These are phyloP conservation scores for Globisporangium nagaii DNA, from an alignment of 352 stramenopile genomes.

Conservation along the genomic window DNA sequence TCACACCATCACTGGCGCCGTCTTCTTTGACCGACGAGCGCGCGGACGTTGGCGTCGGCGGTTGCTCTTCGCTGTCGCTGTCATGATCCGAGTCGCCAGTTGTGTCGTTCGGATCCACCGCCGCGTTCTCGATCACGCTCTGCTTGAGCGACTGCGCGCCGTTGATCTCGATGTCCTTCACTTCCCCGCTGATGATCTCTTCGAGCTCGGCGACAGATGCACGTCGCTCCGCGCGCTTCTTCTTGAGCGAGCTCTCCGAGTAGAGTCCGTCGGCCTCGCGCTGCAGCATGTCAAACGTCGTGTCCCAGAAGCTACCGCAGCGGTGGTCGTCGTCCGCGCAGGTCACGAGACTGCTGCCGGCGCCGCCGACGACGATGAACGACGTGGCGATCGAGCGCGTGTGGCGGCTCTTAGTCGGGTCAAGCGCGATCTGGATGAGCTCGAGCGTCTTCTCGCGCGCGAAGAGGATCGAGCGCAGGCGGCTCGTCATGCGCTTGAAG, in stretches of 20 bases:
- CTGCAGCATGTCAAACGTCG: slow-evolving; percentile 60
- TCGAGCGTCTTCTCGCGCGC: slow-evolving; percentile 62
- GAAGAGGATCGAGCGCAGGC: slow-evolving; percentile 71
- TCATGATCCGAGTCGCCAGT: slow-evolving; percentile 27
- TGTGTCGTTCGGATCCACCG: slow-evolving; percentile 7
- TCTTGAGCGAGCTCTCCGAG: slow-evolving; percentile 25
- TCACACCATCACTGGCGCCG: slow-evolving; percentile 12
- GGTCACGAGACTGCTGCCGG: slow-evolving; percentile 44
- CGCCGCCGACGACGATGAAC: slow-evolving; percentile 69
- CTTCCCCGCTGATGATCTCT: slow-evolving; percentile 70
- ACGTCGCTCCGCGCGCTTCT: slow-evolving; percentile 35
- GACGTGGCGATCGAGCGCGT: slow-evolving; percentile 65
- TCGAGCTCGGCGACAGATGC: slow-evolving; percentile 61
- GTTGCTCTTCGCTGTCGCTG: slow-evolving; percentile 10
- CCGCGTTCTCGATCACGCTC: slow-evolving; percentile 49
- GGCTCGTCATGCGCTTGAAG: slow-evolving; percentile 82
- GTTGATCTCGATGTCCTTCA: slow-evolving; percentile 67
- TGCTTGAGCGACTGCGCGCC: slow-evolving; percentile 62
- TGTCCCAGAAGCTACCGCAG: slow-evolving; percentile 64
- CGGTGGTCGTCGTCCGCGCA: slow-evolving; percentile 46
- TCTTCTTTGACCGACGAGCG: slow-evolving; percentile 4
- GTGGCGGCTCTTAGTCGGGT: slow-evolving; percentile 45
- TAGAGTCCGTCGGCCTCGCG: slow-evolving; percentile 47
- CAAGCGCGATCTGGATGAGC: slow-evolving; percentile 61
- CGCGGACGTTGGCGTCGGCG: slow-evolving; percentile 6